These are phyloP conservation scores for Vaccinium darrowii DNA, from an alignment of 148 eudicot species.

Conservation along the genomic window DNA sequence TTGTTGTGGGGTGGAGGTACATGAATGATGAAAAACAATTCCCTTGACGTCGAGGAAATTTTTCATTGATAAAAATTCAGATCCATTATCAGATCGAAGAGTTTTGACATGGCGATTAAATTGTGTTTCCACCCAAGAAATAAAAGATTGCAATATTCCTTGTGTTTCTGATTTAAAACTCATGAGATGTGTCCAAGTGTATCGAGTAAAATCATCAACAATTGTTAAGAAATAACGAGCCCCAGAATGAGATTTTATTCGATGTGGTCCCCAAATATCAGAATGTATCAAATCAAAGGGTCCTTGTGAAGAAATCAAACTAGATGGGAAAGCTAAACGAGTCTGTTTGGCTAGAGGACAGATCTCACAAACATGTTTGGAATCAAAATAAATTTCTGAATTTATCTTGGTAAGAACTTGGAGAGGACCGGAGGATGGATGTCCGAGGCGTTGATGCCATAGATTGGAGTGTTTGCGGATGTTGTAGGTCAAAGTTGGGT, in stretches of 20 bases:
- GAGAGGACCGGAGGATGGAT: neutral
- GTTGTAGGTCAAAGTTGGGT: neutral
- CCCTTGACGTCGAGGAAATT: neutral
- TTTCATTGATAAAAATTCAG: neutral
- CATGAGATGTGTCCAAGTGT: constrained; percentile 18
- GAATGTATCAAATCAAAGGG: neutral
- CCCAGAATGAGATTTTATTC: neutral
- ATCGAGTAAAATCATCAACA: constrained; percentile 12
- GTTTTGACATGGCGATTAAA: neutral
- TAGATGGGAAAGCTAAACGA: neutral
- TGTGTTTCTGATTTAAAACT: neutral
- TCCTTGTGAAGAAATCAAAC: neutral
- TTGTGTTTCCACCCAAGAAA: neutral
- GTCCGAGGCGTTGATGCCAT: neutral
- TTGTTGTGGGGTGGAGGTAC: neutral
- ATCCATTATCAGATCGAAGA: neutral
- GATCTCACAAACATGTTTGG: neutral
- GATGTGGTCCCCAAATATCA: neutral
- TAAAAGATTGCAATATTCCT: neutral
- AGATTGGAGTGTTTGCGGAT: neutral
- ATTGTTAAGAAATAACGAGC: neutral
- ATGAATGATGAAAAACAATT: neutral
- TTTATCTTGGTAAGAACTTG: neutral
- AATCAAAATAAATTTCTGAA: neutral
- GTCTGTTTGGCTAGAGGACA: neutral